Percentiles rank a stretch among this genome's conserved stretches.
Conservation (phyloP, 2,329 filamentous ascomycete genomes). For the Botrytis fragariae region DNA sequence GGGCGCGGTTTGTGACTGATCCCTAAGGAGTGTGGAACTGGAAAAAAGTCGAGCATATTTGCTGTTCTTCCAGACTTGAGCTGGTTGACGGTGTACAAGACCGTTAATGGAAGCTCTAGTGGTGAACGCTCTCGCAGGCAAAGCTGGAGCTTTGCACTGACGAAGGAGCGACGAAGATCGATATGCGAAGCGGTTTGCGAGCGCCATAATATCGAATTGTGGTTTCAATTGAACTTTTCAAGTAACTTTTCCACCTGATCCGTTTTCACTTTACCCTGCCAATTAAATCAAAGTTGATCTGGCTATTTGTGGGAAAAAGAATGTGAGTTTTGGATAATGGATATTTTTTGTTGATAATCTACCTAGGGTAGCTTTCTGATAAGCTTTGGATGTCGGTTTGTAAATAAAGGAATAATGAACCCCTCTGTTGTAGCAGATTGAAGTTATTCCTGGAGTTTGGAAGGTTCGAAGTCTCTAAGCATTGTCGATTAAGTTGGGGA, state of each 20-base stretch:
- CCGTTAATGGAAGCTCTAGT: constrained; percentile 32
- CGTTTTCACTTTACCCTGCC: constrained; percentile 20
- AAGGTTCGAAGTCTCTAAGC: constrained; percentile 36
- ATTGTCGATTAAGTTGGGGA: constrained; percentile 28
- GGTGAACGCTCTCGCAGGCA: constrained; percentile 33
- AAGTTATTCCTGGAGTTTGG: constrained; percentile 33
- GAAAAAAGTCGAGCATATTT: constrained; percentile 37
- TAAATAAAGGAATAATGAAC: constrained; percentile 22
- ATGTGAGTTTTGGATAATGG: constrained; percentile 18
- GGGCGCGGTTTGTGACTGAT: constrained; percentile 63
- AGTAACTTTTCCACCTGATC: constrained; percentile 21
- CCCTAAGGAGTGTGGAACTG: constrained; percentile 29
- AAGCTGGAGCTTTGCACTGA: constrained; percentile 32
- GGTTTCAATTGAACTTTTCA: constrained; percentile 29
- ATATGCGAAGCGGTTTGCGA: constrained; percentile 36
- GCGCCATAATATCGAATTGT: constrained; percentile 36
- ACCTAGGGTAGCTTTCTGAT: constrained; percentile 14
- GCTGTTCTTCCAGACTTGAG: constrained; percentile 30
- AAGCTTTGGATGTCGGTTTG: constrained; percentile 15
- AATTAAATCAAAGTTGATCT: constrained; percentile 17
- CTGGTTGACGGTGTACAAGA: constrained; percentile 30
- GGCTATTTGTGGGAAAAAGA: background rate
- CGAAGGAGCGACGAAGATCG: constrained; percentile 37
- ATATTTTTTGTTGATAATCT: constrained; percentile 7
- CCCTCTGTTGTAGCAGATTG: constrained; percentile 17